These are phyloP conservation scores for Rhizomucor pusillus DNA, from an alignment of 371 early-diverging fungal species.

Conservation along the genomic window DNA sequence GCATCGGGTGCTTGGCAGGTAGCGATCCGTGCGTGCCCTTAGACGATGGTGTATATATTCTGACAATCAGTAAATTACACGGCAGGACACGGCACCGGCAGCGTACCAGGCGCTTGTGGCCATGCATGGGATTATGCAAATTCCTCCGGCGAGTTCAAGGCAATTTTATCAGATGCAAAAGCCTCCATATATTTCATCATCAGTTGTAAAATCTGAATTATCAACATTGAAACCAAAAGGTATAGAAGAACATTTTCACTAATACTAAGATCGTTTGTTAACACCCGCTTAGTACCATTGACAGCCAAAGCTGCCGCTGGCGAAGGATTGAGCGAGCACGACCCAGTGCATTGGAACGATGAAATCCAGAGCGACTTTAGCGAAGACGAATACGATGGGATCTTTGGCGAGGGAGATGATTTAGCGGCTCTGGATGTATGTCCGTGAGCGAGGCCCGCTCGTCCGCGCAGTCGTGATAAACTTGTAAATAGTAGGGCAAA, in stretches of 20 bases:
- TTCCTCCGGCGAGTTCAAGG: neutral
- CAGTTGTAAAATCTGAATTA: no score
- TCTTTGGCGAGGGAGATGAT: constrained; percentile 35
- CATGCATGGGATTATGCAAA: constrained; percentile 26
- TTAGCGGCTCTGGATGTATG: constrained; percentile 13
- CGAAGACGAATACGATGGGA: constrained; percentile 26
- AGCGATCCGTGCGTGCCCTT: neutral
- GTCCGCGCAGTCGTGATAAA: no score
- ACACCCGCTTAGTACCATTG: no score
- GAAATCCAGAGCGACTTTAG: constrained; percentile 4
- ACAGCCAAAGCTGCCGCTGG: neutral
- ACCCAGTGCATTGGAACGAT: neutral
- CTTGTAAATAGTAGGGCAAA: no score
- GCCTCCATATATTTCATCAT: neutral
- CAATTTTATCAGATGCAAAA: neutral
- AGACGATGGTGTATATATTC: neutral
- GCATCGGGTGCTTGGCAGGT: constrained; percentile 23
- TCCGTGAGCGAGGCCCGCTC: no score
- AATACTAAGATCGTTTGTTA: no score
- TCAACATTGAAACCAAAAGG: no score
- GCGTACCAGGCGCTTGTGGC: constrained; percentile 16
- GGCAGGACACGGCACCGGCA: constrained; percentile 6
- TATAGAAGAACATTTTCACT: no score
- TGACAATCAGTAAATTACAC: neutral
- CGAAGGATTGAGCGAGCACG: neutral